Conservation (phyloP, 2,329 filamentous ascomycete genomes). For the Fusarium udum region DNA sequence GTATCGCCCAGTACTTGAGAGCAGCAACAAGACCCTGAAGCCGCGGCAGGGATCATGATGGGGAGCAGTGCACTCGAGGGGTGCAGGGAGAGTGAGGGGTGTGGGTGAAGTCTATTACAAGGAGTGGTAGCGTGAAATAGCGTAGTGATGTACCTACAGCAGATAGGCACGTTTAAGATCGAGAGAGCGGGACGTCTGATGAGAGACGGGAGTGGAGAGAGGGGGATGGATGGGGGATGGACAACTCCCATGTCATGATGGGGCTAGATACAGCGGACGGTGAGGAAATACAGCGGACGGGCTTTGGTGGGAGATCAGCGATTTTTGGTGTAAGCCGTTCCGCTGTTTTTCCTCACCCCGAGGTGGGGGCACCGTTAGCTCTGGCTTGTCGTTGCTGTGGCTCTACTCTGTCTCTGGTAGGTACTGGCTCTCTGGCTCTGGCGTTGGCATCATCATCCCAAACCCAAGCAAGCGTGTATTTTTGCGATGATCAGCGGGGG, state of each 20-base stretch:
- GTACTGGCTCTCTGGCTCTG: background rate
- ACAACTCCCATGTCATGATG: slow-evolving; percentile 14
- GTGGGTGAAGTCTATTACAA: slow-evolving; percentile 3
- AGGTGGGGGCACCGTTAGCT: slow-evolving; percentile 33
- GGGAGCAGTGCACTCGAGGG: slow-evolving; percentile 18
- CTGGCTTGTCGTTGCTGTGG: background rate
- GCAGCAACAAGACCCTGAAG: slow-evolving; percentile 36
- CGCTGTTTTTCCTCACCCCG: too few species aligned
- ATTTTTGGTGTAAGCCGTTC: too few species aligned
- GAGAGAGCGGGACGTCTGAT: slow-evolving; percentile 29
- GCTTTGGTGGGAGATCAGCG: too few species aligned
- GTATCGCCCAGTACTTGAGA: slow-evolving; percentile 39
- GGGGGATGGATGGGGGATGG: slow-evolving; percentile 10
- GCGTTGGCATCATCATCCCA: slow-evolving; percentile 37
- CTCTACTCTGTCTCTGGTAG: background rate
- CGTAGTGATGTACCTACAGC: slow-evolving; percentile 21
- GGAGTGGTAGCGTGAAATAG: slow-evolving; percentile 5
- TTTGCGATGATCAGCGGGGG: slow-evolving; percentile 42
- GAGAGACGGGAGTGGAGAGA: slow-evolving; percentile 31
- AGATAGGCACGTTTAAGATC: slow-evolving; percentile 32
- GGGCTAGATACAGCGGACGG: too few species aligned
- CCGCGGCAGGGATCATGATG: slow-evolving; percentile 33
- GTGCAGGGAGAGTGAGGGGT: slow-evolving; percentile 1
- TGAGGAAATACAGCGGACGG: too few species aligned
- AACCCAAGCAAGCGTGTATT: slow-evolving; percentile 27